Conservation (phyloP, 441 rosid species). For the Theobroma grandiflorum region DNA sequence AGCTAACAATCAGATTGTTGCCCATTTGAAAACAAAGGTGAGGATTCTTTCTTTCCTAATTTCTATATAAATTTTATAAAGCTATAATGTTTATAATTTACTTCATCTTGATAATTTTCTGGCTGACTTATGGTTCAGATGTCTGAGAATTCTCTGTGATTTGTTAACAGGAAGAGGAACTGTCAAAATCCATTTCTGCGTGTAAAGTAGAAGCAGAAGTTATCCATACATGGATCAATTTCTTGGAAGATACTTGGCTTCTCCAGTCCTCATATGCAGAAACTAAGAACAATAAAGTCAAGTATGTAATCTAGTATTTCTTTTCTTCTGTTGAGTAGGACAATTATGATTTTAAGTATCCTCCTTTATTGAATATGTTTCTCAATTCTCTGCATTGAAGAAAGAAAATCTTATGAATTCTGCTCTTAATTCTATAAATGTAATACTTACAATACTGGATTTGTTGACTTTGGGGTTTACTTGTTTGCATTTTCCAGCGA, state of each 20-base stretch:
- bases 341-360: constrained; percentile 20
- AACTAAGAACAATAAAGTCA: constrained; percentile 73
- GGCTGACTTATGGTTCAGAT: constrained; percentile 21
- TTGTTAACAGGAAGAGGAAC: constrained; percentile 82
- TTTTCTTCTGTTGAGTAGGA: constrained; percentile 5
- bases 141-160: constrained; percentile 26
- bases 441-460: constrained; percentile 24
- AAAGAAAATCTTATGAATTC: constrained; percentile 19
- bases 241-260: constrained; percentile 96
- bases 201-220: constrained; percentile 86
- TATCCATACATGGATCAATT: constrained; percentile 89
- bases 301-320: constrained; percentile 57
- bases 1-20: constrained; percentile 90
- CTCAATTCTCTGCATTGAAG: not conserved
- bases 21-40: constrained; percentile 91
- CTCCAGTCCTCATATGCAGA: constrained; percentile 78
- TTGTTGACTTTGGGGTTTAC: constrained; percentile 29
- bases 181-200: constrained; percentile 79
- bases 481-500: constrained; percentile 58
- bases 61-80: constrained; percentile 15
- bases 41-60: constrained; percentile 28
- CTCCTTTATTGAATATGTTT: not conserved
- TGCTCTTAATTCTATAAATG: constrained; percentile 22
- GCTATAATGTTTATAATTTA: constrained; percentile 9
- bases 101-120: not conserved